Base-by-base conservation (phyloP, 768 basidiomycete genomes). In the Cystobasidium tubakii region DNA sequence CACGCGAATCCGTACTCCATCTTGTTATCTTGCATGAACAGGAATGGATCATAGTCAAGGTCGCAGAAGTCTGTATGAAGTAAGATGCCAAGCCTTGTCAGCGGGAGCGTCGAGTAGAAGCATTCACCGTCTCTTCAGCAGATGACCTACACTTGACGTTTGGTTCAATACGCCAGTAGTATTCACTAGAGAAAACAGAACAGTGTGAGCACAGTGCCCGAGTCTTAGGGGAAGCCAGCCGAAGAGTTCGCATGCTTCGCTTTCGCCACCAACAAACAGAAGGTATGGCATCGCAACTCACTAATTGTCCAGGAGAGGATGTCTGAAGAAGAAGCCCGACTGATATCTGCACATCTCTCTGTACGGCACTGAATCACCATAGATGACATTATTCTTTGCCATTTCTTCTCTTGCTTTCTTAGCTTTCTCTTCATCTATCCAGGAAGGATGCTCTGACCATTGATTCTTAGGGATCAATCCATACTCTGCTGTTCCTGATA, bases 91-190 rank as follows among this genome's bases (percentile, higher is more conserved):
- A 29, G 57, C 23, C 33, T 60, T 29, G 12, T 27, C 12, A 60
- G 57, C 57, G 57, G 43, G 34, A n/a, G 23, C 53, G 21, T 3
- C 62, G 27, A 0, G 76, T 78, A 62, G 39, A 79, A 81, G 73
- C 43, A 81, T 39, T 64, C 91, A 92, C 80, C 86, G 88, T 36
- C 13, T n/a, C n/a, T n/a, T n/a, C n/a, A n/a, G n/a, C 2, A 6
- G 25, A 25, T 6, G 29, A 60, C 57, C 6, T 23, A 60, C 57
- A 60, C 79, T 88, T 87, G 70, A 93, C 87, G 72, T 85, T 85
- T 6, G 92, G 91, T 88, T 92, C 91, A 33, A 94, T 86, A 76
- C 91, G 88, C 91, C 91, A 94, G 81, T 94, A 93, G 81, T 91
- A 94, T 21, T 77, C 64, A 57, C 66, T 67, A 33, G 31, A 53